Evolutionary conservation across 352 stramenopile species (phyloP), one percentile per base, ranked within the genome.

Genomic region (Phytophthora parvispora): DNA sequence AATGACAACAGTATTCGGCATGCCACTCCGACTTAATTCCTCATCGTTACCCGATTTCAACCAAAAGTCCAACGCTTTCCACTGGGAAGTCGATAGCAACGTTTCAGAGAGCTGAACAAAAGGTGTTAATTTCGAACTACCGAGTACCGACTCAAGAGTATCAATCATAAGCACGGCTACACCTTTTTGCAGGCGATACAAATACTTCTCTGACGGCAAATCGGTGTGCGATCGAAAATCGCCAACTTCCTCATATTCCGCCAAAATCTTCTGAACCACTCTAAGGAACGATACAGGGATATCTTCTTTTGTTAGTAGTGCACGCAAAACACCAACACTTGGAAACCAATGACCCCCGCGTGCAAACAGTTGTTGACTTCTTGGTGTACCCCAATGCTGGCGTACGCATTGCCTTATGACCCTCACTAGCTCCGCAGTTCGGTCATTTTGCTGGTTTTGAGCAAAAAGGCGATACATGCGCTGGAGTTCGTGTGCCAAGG

Each of bases 161-260:
- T 88, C 80, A 28, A 88, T 78, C 22, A 70, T 72, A 10, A 88
- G 48, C 28, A 88, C 28, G 4, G 63, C 59, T 8, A 82, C 64
- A 15, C 31, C 50, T 5, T 43, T 58, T 32, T 75, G 65, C 0
- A 86, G 61, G 0, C 60, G 64, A 51, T 69, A 72, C 25, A 82
- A 34, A 38, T 77, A 76, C 34, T 55, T 67, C 27, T 84, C 75
- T 31, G 29, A 36, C 16, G 65, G 47, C 9, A 55, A 22, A 31
- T 13, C 6, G 18, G 29, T 62, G n/a, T 52, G 20, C 31, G 43
- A 25, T 47, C 51, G 59, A 5, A 60, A 57, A 20, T 53, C 31
- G 12, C 75, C 78, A 15, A 87, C 74, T 31, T 64, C 48, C 36
- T 89, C 82, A 28, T 89, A 91, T 50, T 87, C 81, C 4, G 49